A percentile compares a stretch with the other conserved stretches of the same genome.
Evolutionary conservation across 2,329 filamentous ascomycete species (phyloP).

Genomic region (Akanthomyces muscarius): DNA sequence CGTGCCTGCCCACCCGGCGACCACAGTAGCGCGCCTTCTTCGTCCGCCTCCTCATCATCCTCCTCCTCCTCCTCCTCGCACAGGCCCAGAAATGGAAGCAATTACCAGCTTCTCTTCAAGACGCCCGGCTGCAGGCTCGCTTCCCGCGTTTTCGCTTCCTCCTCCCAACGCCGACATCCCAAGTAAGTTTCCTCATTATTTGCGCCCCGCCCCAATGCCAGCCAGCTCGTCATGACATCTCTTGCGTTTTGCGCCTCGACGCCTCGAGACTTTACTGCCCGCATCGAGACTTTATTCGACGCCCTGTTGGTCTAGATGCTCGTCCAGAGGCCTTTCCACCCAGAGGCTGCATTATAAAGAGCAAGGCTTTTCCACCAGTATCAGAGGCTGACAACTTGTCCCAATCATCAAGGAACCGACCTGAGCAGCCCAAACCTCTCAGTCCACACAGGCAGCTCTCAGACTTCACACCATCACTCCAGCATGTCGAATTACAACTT

Average conservation of each 20-base stretch:
- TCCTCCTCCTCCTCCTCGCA: neutral
- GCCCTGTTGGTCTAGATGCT: too few species aligned
- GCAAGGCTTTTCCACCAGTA: neutral
- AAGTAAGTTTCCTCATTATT: slow-evolving; percentile 27
- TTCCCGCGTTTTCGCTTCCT: slow-evolving; percentile 35
- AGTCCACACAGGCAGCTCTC: slow-evolving; percentile 56
- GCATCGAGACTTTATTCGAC: too few species aligned
- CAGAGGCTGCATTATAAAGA: neutral
- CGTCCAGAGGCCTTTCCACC: too few species aligned
- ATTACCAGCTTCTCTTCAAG: slow-evolving; percentile 32
- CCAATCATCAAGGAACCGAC: slow-evolving; percentile 43
- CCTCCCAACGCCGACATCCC: slow-evolving; percentile 34
- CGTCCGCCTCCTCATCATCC: neutral
- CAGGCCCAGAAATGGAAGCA: slow-evolving; percentile 26
- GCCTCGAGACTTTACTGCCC: neutral
- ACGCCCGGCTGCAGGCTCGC: slow-evolving; percentile 30
- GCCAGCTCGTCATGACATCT: too few species aligned
- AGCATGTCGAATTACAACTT: slow-evolving; percentile 50
- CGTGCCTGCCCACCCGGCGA: neutral
- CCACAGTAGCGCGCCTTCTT: neutral
- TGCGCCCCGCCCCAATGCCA: too few species aligned
- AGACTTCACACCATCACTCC: slow-evolving; percentile 52
- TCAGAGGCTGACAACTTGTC: slow-evolving; percentile 23
- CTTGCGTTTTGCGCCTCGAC: too few species aligned
- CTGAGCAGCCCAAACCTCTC: slow-evolving; percentile 55